phyloP scores from a whole-genome alignment of 768 basidiomycete genomes.

The Aureoboletus auriporus region DNA sequence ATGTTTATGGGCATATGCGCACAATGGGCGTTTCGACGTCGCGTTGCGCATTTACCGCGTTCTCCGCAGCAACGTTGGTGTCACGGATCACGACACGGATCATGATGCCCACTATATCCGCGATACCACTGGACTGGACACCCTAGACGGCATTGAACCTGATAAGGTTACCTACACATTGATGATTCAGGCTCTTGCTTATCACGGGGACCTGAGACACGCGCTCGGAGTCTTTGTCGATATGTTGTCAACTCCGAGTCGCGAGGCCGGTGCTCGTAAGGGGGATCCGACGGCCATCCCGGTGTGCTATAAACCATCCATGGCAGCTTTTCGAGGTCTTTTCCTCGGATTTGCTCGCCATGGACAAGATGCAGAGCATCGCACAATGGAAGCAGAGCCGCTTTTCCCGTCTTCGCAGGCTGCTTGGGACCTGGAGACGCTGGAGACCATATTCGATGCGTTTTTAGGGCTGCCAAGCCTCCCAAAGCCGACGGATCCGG shows the following conservation, averaged over 20 bases:
- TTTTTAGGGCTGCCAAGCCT: slow-evolving; percentile 57
- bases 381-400: neutral
- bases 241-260: slow-evolving; percentile 51
- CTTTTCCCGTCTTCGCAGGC: slow-evolving; percentile 9
- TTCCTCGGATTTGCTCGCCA: slow-evolving; percentile 74
- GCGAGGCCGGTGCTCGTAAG: slow-evolving; percentile 32
- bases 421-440: slow-evolving; percentile 54
- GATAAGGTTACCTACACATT: slow-evolving; percentile 64
- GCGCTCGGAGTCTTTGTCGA: slow-evolving; percentile 61
- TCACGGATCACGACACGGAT: slow-evolving; percentile 37
- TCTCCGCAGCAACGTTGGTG: slow-evolving; percentile 50
- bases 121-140: slow-evolving; percentile 41
- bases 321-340: slow-evolving; percentile 61
- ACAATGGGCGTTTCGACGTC: slow-evolving; percentile 49
- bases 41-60: slow-evolving; percentile 59
- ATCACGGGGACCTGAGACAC: slow-evolving; percentile 59
- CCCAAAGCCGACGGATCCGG: slow-evolving; percentile 39
- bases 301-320: slow-evolving; percentile 38
- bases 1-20: slow-evolving; percentile 65
- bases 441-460: slow-evolving; percentile 53
- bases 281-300: slow-evolving; percentile 27
- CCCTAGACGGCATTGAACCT: slow-evolving; percentile 45
- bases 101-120: slow-evolving; percentile 36
- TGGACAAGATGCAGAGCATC: slow-evolving; percentile 31
- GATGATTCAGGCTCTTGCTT: slow-evolving; percentile 67